A percentile compares a stretch with the other conserved stretches of the same genome.
phyloP scores from a whole-genome alignment of 2,329 filamentous ascomycete genomes.

The Scleromitrula shiraiana region DNA sequence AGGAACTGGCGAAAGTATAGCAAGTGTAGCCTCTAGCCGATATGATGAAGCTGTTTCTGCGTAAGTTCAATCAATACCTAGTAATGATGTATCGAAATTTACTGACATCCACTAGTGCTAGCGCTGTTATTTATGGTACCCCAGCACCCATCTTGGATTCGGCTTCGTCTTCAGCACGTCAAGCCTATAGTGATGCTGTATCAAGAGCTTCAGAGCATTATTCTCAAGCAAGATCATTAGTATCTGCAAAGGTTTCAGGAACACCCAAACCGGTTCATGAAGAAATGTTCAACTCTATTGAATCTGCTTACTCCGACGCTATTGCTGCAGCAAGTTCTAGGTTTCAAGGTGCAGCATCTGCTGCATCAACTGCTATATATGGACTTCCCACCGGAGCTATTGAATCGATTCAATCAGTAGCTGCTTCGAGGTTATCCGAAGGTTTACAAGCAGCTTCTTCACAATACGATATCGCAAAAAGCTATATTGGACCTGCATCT shows the following conservation, averaged over 20 bases:
- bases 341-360: conserved; percentile 24
- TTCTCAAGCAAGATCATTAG: conserved; percentile 55
- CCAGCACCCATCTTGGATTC: conserved; percentile 51
- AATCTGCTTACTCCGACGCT: conserved; percentile 59
- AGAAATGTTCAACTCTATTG: conserved; percentile 60
- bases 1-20: conserved; percentile 37
- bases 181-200: conserved; percentile 57
- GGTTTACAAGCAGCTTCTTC: conserved; percentile 63
- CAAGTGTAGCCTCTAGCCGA: conserved; percentile 43
- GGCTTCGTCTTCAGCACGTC: conserved; percentile 35
- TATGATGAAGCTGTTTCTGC: conserved; percentile 50
- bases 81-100: conserved; percentile 12
- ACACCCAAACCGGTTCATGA: conserved; percentile 62
- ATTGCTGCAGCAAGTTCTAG: conserved; percentile 53
- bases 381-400: conserved; percentile 45
- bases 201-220: conserved; percentile 61
- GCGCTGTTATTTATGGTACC: conserved; percentile 55
- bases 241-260: conserved; percentile 60
- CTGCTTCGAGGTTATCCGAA: conserved; percentile 60
- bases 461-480: conserved; percentile 62
- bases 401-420: conserved; percentile 56
- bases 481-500: conserved; percentile 52
- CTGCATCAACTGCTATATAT: conserved; percentile 43
- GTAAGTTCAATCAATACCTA: conserved; percentile 31
- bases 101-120: conserved; percentile 33